These are phyloP conservation scores for Leavenworthia alabamica DNA, from an alignment of 345 rosid species.

Conservation along the genomic window DNA sequence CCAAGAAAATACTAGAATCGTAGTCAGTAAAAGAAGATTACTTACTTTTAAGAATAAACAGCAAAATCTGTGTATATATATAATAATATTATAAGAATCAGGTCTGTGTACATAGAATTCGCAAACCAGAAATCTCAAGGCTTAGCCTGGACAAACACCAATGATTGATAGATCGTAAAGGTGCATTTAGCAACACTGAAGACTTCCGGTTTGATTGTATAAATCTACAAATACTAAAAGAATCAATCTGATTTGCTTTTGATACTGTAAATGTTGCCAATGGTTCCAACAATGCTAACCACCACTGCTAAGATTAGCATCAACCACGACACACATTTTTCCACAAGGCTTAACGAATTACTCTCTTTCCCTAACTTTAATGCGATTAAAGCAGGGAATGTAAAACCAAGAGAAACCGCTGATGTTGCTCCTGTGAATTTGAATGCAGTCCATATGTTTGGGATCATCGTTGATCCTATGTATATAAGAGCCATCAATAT, in stretches of 20 bases:
- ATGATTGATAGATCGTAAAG: not conserved
- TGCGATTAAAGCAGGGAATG: constrained; percentile 81
- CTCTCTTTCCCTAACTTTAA: constrained; percentile 50
- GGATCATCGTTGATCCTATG: constrained; percentile 84
- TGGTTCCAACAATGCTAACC: constrained; percentile 67
- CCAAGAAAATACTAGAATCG: not conserved
- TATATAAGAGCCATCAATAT: constrained; percentile 53
- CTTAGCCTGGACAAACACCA: constrained; percentile 23
- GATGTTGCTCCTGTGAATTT: constrained; percentile 99
- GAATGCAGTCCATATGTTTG: constrained; percentile 95
- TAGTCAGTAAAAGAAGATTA: not conserved
- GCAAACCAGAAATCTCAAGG: constrained; percentile 8
- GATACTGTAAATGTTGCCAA: constrained; percentile 70
- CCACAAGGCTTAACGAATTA: constrained; percentile 41
- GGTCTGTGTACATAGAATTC: constrained; percentile 24
- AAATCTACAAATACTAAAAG: constrained; percentile 14
- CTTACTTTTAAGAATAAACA: not conserved
- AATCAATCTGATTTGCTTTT: constrained; percentile 36
- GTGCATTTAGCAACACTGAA: constrained; percentile 12
- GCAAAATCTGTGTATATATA: constrained; percentile 1
- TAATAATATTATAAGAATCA: constrained; percentile 15
- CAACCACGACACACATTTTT: constrained; percentile 50
- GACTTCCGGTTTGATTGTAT: constrained; percentile 19
- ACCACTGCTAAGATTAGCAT: constrained; percentile 66
- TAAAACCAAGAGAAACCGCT: constrained; percentile 90